Evolutionary conservation across 805 yeast genomes (phyloP).

Genomic region (Lipomyces yamanashiensis): DNA sequence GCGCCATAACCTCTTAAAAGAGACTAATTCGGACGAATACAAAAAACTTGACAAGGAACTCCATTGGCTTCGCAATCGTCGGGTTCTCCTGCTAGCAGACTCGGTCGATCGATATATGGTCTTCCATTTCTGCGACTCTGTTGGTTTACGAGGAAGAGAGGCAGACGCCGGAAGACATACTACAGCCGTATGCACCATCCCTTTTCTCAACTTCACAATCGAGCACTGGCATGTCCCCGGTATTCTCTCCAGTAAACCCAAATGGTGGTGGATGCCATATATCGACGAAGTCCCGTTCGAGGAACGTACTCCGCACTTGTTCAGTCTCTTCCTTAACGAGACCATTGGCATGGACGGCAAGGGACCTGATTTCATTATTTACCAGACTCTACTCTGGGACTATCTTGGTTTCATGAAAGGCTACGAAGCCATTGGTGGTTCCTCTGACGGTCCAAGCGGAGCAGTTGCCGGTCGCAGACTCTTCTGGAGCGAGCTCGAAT

Average conservation of each 20-base stretch:
- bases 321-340: slow-evolving; percentile 1
- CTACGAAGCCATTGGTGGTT: neutral
- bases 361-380: slow-evolving; percentile 25
- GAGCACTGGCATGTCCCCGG: slow-evolving; percentile 33
- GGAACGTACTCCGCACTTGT: slow-evolving; percentile 19
- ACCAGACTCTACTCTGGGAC: slow-evolving; percentile 27
- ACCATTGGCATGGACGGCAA: slow-evolving; percentile 23
- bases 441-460: neutral
- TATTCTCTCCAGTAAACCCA: slow-evolving; percentile 17
- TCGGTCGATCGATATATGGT: slow-evolving; percentile 28
- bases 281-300: slow-evolving; percentile 30
- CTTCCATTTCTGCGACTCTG: slow-evolving; percentile 11
- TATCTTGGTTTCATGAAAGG: slow-evolving; percentile 4
- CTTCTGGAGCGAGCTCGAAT: slow-evolving; percentile 23
- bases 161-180: slow-evolving; percentile 16
- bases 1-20: neutral
- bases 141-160: slow-evolving; percentile 5
- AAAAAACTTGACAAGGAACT: slow-evolving; percentile 3
- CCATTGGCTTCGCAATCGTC: slow-evolving; percentile 22
- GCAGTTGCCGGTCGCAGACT: slow-evolving; percentile 10
- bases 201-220: slow-evolving; percentile 28
- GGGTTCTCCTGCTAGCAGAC: slow-evolving; percentile 29
- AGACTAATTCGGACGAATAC: neutral
- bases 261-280: slow-evolving; percentile 31
- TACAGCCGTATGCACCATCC: slow-evolving; percentile 24